These are phyloP conservation scores for Keqinozyma sinolaborantium DNA, from an alignment of 1,139 yeast species.

Conservation along the genomic window DNA sequence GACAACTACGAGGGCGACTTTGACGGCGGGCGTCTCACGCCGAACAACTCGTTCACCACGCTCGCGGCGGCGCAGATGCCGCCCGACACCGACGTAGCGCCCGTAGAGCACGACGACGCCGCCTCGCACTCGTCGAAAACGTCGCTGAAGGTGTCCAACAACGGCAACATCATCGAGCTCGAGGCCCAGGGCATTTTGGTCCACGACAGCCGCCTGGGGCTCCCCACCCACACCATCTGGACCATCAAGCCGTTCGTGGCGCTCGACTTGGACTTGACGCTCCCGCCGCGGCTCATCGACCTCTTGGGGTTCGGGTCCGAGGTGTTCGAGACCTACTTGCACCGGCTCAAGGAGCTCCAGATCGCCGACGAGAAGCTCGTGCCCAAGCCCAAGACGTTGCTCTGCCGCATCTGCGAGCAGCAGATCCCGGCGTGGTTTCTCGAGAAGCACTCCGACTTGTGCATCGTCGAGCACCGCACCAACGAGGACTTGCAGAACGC, in stretches of 20 bases:
- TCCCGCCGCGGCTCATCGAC: constrained; percentile 66
- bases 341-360: constrained; percentile 57
- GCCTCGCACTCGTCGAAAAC: constrained; percentile 12
- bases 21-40: constrained; percentile 22
- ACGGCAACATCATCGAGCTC: constrained; percentile 63
- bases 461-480: constrained; percentile 80
- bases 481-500: constrained; percentile 74
- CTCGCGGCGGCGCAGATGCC: neutral
- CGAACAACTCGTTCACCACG: constrained; percentile 20
- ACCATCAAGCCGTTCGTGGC: constrained; percentile 75
- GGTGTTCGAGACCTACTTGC: constrained; percentile 71
- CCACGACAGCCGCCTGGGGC: constrained; percentile 53
- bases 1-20: constrained; percentile 13
- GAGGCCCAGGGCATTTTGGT: constrained; percentile 96
- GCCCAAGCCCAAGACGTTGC: constrained; percentile 73
- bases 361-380: constrained; percentile 60
- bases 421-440: constrained; percentile 96
- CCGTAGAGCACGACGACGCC: constrained; percentile 7
- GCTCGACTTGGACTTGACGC: constrained; percentile 56
- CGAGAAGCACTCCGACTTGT: constrained; percentile 85
- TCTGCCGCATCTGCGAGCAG: constrained; percentile 91
- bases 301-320: constrained; percentile 88
- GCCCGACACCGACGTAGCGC: constrained; percentile 4
- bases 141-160: constrained; percentile 40
- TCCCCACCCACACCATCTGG: constrained; percentile 93